Percentiles rank a stretch among this genome's conserved stretches.
phyloP scores from a whole-genome alignment of 768 basidiomycete species.

The Leccinellum rugosiceps region DNA sequence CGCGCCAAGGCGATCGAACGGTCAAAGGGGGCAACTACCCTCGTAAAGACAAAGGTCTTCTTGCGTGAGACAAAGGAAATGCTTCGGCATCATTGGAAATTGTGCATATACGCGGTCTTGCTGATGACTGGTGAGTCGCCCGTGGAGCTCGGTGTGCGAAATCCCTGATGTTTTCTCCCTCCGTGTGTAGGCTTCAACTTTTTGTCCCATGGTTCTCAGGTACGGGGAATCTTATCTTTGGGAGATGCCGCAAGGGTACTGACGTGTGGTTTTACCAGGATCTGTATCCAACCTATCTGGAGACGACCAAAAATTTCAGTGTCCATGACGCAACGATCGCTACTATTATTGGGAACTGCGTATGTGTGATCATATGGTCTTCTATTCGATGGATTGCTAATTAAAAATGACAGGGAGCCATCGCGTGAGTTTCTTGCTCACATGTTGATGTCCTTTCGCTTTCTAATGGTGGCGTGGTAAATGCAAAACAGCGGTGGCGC shows the following conservation, averaged over 20 bases:
- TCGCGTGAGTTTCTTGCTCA: constrained; percentile 35
- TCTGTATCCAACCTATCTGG: constrained; percentile 75
- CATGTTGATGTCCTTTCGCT: neutral
- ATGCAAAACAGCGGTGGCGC: constrained; percentile 51
- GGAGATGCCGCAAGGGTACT: neutral
- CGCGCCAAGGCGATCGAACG: constrained; percentile 55
- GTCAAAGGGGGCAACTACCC: constrained; percentile 34
- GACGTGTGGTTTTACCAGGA: constrained; percentile 38
- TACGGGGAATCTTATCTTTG: constrained; percentile 12
- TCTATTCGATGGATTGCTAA: neutral
- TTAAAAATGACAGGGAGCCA: constrained; percentile 36
- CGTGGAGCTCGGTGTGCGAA: neutral
- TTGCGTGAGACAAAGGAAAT: constrained; percentile 68
- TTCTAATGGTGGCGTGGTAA: neutral
- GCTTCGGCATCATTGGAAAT: constrained; percentile 77
- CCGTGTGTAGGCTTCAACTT: constrained; percentile 61
- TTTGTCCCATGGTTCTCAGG: constrained; percentile 70
- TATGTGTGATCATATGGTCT: constrained; percentile 23
- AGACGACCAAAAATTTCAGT: constrained; percentile 58
- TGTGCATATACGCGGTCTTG: constrained; percentile 81
- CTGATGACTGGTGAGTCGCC: constrained; percentile 58
- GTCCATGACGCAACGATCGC: constrained; percentile 61
- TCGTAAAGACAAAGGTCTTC: constrained; percentile 67
- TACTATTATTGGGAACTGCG: constrained; percentile 80
- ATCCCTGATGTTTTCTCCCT: neutral